Percentiles rank a stretch among this genome's conserved stretches.
phyloP scores from a whole-genome alignment of 2,329 filamentous ascomycete genomes.

The Stylonectria norvegica region DNA sequence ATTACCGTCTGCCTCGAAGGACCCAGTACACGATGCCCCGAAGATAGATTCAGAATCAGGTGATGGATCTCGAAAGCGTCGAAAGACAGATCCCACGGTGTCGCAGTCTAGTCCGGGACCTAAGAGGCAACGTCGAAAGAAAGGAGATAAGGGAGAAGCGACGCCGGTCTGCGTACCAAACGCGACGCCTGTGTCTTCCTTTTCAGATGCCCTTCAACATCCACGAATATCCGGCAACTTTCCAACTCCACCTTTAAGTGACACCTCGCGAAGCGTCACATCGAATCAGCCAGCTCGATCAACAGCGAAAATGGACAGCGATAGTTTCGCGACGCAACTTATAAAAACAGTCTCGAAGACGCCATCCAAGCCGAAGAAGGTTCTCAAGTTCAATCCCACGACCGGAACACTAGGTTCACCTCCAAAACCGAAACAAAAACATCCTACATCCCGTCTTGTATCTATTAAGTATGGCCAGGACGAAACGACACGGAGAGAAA shows the following conservation, averaged over 20 bases:
- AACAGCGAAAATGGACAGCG: slow-evolving; percentile 1
- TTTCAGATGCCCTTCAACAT: slow-evolving; percentile 9
- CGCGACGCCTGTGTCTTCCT: slow-evolving; percentile 9
- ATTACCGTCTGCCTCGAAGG: background rate
- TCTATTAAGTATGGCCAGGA: slow-evolving; percentile 58
- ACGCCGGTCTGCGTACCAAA: background rate
- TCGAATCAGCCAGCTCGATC: slow-evolving; percentile 2
- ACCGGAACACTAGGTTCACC: slow-evolving; percentile 63
- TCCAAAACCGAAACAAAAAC: slow-evolving; percentile 48
- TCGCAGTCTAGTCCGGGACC: slow-evolving; percentile 19
- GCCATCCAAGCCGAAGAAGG: slow-evolving; percentile 41
- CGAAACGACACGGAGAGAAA: slow-evolving; percentile 38
- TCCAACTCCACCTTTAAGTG: slow-evolving; percentile 14
- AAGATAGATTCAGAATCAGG: slow-evolving; percentile 23
- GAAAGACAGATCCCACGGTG: slow-evolving; percentile 34
- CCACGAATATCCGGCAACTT: slow-evolving; percentile 9
- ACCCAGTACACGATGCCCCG: background rate
- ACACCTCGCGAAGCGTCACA: slow-evolving; percentile 8
- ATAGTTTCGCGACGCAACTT: slow-evolving; percentile 5
- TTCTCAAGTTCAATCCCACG: slow-evolving; percentile 55
- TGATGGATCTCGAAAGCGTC: slow-evolving; percentile 40
- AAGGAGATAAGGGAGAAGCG: background rate
- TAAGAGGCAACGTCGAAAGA: slow-evolving; percentile 28
- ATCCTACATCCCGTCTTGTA: slow-evolving; percentile 42
- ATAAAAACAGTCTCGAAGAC: slow-evolving; percentile 11